A percentile compares a stretch with the other conserved stretches of the same genome.
phyloP scores from a whole-genome alignment of 805 yeast genomes.

The Zygosaccharomyces gambellarensis region DNA sequence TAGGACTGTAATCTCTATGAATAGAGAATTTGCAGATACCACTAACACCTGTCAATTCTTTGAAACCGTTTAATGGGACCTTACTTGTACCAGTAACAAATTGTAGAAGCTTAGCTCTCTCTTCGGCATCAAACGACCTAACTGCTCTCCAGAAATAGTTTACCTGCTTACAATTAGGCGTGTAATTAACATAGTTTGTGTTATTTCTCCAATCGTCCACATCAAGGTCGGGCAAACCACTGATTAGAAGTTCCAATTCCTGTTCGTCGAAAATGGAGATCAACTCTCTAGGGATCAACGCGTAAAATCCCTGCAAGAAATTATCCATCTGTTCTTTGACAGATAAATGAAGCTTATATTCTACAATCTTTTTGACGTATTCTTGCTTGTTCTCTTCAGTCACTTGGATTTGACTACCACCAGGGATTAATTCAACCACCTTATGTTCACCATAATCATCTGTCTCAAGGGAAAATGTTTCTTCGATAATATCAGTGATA shows the following conservation, averaged over 20 bases:
- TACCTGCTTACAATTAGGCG: slow-evolving; percentile 77
- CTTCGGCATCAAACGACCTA: slow-evolving; percentile 87
- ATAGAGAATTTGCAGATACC: slow-evolving; percentile 84
- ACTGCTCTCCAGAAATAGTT: slow-evolving; percentile 99
- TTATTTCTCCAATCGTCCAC: slow-evolving; percentile 94
- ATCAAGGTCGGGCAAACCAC: slow-evolving; percentile 95
- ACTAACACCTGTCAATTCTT: slow-evolving; percentile 79
- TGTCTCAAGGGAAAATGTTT: slow-evolving; percentile 87
- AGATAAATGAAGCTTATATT: slow-evolving; percentile 75
- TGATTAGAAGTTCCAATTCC: slow-evolving; percentile 84
- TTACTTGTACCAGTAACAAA: slow-evolving; percentile 97
- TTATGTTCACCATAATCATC: slow-evolving; percentile 92
- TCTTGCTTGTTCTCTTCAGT: slow-evolving; percentile 88
- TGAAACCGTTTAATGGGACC: slow-evolving; percentile 92
- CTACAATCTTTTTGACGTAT: slow-evolving; percentile 80
- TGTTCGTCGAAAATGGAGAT: slow-evolving; percentile 90
- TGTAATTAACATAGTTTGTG: slow-evolving; percentile 74
- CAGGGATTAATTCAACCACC: slow-evolving; percentile 71
- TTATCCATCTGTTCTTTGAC: slow-evolving; percentile 84
- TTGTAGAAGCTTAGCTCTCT: slow-evolving; percentile 87
- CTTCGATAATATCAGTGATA: slow-evolving; percentile 91
- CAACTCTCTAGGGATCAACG: slow-evolving; percentile 77
- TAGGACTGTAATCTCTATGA: slow-evolving; percentile 81
- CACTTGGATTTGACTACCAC: slow-evolving; percentile 80
- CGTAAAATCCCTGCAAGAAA: slow-evolving; percentile 83